phyloP scores from a whole-genome alignment of 768 basidiomycete species.

The Hebeloma cylindrosporum region DNA sequence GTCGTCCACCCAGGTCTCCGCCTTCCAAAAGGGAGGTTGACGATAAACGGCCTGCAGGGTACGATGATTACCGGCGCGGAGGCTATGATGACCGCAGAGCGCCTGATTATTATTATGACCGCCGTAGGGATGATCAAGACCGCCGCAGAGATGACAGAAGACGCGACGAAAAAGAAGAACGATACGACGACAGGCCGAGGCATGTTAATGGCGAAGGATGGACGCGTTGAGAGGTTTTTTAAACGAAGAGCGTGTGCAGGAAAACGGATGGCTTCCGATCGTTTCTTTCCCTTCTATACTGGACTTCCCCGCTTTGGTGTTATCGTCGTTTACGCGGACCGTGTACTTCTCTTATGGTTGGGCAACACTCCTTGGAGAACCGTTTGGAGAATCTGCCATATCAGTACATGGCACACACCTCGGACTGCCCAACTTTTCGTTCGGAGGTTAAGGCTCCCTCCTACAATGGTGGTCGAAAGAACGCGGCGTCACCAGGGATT shows the following conservation, averaged over 20 bases:
- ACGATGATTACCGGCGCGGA: constrained; percentile 87
- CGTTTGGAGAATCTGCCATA: constrained; percentile 28
- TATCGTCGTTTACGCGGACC: constrained; percentile 54
- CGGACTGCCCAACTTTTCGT: constrained; percentile 12
- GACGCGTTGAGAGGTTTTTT: constrained; percentile 59
- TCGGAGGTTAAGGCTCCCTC: constrained; percentile 14
- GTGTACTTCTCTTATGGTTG: constrained; percentile 53
- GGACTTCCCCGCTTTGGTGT: constrained; percentile 52
- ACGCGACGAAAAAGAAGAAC: constrained; percentile 84
- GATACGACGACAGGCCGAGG: constrained; percentile 76
- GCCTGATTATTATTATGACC: constrained; percentile 86
- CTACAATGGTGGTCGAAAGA: constrained; percentile 1
- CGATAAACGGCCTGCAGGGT: constrained; percentile 88
- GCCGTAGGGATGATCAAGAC: constrained; percentile 77
- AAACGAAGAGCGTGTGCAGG: constrained; percentile 33
- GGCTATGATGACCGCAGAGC: constrained; percentile 80
- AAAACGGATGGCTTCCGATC: constrained; percentile 36
- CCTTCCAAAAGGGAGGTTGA: constrained; percentile 78
- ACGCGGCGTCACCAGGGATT: not conserved
- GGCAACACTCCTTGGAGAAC: constrained; percentile 36
- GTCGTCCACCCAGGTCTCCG: constrained; percentile 76
- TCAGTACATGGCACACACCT: constrained; percentile 14
- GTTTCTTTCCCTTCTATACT: constrained; percentile 48
- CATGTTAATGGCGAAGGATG: constrained; percentile 79
- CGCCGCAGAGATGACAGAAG: constrained; percentile 73